Evolutionary conservation across 1,139 yeast genomes (phyloP), one percentile per base, ranked within the genome.

Genomic region (Yamadazyma diddensiae): DNA sequence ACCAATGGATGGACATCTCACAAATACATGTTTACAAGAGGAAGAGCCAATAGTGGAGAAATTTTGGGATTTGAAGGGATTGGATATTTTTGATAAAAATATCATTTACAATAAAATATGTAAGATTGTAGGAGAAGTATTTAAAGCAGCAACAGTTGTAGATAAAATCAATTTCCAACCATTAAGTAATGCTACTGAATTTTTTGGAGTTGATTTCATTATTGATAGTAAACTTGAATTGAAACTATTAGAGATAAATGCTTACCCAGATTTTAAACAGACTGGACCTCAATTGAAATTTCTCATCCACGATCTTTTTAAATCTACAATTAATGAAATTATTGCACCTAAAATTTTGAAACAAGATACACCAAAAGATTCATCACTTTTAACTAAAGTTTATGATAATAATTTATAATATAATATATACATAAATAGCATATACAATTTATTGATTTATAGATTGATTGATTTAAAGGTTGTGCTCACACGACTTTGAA

Each of bases 191-290:
- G 94, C 94, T 0, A 74, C 86, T 52, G 98, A 92, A 54, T 69
- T 87, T 8, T 92, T 73, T 53, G 98, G 98, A 0, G 65, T 92
- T 10, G 98, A 92, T 55, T 88, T 86, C 56, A 58, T 92, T 39
- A 84, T 92, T 6, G 79, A 78, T 43, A 65, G 62, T 2, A 65
- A 77, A 26, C 54, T 57, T 19, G 52, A 65, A 7, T 92, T 84
- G 3, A 67, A 67, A 29, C 56, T 92, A 26, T 62, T 92, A 24
- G 98, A 92, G 55, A 86, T 88, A 29, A 92, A 92, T 52, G 82
- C 97, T 7, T 92, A 83, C 53, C 98, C 98, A 1, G 98, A 92
- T 53, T 92, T 92, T 60, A 88, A 88, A 52, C 98, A 92, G 58
- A 92, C 97, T 0, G 98, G 98, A 9, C 74, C 64, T 13, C 81